These are phyloP conservation scores for Schwanniomyces polymorphus DNA, from an alignment of 805 yeast genomes.

Conservation along the genomic window DNA sequence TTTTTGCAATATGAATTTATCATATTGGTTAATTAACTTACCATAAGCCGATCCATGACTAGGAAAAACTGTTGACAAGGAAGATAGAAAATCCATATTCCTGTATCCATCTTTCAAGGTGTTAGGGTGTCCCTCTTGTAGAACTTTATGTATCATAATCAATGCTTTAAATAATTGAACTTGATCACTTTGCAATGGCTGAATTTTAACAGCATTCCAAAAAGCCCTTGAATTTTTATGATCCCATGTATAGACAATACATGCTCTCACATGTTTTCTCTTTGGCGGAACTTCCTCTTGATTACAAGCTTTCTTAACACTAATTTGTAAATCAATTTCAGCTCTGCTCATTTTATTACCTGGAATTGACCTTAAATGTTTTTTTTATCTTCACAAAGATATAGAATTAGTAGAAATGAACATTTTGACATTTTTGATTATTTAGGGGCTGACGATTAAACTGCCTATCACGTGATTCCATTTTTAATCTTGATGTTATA, in stretches of 20 bases:
- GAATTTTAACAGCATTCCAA: conserved; percentile 78
- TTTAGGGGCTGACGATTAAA: conserved; percentile 7
- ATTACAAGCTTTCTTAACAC: conserved; percentile 82
- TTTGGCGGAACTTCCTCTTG: conserved; percentile 90
- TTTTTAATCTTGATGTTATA: neutral
- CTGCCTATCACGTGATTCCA: neutral
- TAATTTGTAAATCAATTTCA: conserved; percentile 46
- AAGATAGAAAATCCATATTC: conserved; percentile 74
- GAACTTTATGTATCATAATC: conserved; percentile 81
- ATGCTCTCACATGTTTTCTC: conserved; percentile 92
- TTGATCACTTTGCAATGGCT: conserved; percentile 80
- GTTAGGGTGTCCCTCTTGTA: conserved; percentile 97
- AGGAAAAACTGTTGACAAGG: conserved; percentile 60
- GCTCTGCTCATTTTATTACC: conserved; percentile 39
- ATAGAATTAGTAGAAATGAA: neutral
- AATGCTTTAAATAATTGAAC: conserved; percentile 84
- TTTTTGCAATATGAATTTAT: conserved; percentile 65
- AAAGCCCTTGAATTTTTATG: conserved; percentile 80
- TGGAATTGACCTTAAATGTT: neutral
- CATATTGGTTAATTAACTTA: conserved; percentile 75
- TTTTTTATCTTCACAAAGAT: neutral
- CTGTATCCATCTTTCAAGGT: conserved; percentile 77
- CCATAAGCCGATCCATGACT: conserved; percentile 55
- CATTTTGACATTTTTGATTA: neutral
- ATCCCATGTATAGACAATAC: conserved; percentile 97